Conservation (phyloP, 805 yeast genomes). For the Saccharomyces kudriavzevii region DNA sequence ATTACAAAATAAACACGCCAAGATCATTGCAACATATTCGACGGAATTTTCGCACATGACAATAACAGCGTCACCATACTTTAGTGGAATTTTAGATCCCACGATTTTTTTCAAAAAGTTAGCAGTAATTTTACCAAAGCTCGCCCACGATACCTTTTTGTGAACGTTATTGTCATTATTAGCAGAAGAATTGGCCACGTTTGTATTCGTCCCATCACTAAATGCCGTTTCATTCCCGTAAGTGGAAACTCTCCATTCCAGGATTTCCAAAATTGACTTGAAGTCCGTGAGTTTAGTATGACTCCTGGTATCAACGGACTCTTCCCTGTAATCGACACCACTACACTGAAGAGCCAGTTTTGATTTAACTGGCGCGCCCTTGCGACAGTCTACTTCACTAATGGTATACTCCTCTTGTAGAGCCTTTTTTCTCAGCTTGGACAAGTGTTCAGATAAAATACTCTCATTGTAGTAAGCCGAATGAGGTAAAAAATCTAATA, state of each 20-base stretch:
- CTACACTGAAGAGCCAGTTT: conserved; percentile 51
- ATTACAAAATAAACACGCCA: conserved; percentile 82
- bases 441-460: conserved; percentile 42
- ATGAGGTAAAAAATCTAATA: conserved; percentile 30
- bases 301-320: conserved; percentile 62
- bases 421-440: conserved; percentile 53
- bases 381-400: background rate
- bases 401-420: conserved; percentile 36
- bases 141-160: conserved; percentile 65
- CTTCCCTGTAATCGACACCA: conserved; percentile 68
- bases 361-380: background rate
- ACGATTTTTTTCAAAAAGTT: conserved; percentile 66
- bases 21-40: conserved; percentile 72
- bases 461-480: conserved; percentile 28
- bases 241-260: conserved; percentile 68
- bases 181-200: conserved; percentile 17
- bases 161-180: conserved; percentile 36
- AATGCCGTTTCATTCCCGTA: conserved; percentile 79
- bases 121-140: conserved; percentile 67
- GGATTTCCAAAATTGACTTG: conserved; percentile 57
- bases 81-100: conserved; percentile 52
- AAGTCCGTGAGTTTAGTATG: conserved; percentile 69
- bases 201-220: conserved; percentile 32
- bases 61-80: conserved; percentile 65
- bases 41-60: conserved; percentile 82